Conservation (phyloP, 202 grass and related monocot genomes). For the Digitaria exilis region DNA sequence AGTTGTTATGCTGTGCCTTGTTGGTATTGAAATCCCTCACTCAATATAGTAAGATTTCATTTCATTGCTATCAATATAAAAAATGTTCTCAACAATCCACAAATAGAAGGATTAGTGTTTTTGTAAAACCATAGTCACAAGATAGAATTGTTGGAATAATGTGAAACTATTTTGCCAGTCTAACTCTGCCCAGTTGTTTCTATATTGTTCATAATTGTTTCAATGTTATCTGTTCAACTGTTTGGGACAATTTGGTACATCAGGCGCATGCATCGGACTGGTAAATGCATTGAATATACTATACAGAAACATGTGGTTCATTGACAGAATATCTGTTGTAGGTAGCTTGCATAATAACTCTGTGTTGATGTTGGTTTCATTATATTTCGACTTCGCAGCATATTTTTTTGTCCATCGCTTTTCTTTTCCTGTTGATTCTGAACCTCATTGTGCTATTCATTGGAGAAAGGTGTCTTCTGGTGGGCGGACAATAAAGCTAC, state of each 20-base stretch:
- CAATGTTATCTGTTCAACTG: slow-evolving; percentile 13
- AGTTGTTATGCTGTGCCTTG: slow-evolving; percentile 7
- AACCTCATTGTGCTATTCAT: slow-evolving; percentile 40
- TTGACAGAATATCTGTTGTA: neutral
- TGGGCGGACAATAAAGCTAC: slow-evolving; percentile 72
- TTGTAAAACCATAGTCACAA: neutral
- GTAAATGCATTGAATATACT: neutral
- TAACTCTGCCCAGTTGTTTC: neutral
- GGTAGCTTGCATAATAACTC: neutral
- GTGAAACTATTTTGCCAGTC: slow-evolving; percentile 11
- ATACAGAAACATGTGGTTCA: neutral
- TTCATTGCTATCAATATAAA: neutral
- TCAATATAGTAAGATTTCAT: slow-evolving; percentile 13
- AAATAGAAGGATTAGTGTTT: slow-evolving; percentile 26
- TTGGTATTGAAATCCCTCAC: slow-evolving; percentile 14
- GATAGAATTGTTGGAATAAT: slow-evolving; percentile 8
- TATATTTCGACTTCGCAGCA: neutral
- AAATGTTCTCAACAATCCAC: slow-evolving; percentile 9
- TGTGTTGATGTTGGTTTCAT: slow-evolving; percentile 3
- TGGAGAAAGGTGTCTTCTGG: slow-evolving; percentile 81
- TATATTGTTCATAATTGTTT: neutral
- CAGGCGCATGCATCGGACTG: neutral
- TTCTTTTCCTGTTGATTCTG: slow-evolving; percentile 27
- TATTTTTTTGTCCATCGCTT: neutral
- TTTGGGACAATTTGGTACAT: slow-evolving; percentile 9